Evolutionary conservation across 169 alveolate species (phyloP), one percentile per base, ranked within the genome.

Genomic region (Cryptosporidium ubiquitum): DNA sequence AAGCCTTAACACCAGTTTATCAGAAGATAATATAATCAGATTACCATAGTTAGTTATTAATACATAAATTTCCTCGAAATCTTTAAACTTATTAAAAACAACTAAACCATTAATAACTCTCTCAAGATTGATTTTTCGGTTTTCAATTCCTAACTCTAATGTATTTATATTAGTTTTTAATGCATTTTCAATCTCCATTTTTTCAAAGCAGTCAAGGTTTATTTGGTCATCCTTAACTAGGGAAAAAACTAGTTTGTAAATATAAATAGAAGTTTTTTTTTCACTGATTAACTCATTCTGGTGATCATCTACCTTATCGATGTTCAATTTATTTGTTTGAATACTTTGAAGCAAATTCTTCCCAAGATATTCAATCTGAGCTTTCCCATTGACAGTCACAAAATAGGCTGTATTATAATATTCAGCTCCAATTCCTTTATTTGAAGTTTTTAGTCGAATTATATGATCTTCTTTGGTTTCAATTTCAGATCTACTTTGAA

Each of bases 41-140:
- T 35, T n/a, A 20, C 85, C 85, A 55, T 16, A 9, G 37, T 40
- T 73, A 7, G 85, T 73, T 33, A 40, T 14, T 12, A 73, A 29
- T 58, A 73, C 1, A 12, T 57, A 73, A 51, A 73, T 73, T 73
- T 73, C 85, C 26, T 40, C 29, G 12, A 31, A 9, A 18, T 16
- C 12, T 31, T 40, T 47, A n/a, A n/a, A 26, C 6, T 55, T 33
- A 20, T 57, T n/a, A 16, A 29, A 52, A 35, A 16, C 31, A 42
- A 23, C 66, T 29, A 70, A 5, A 5, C 66, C 66, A 23, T 10
- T 26, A 2, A 55, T 26, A 26, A 55, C 66, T 0, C 20, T 55
- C 37, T 55, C 66, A 23, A 23, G 35, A 26, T 7, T 12, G 18
- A 7, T 5, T 5, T 42, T 42, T 10, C 20, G 4, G 66, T 12